Base-by-base conservation (phyloP, 495 filamentous ascomycete species). In the Jackrogersella multiformis region DNA sequence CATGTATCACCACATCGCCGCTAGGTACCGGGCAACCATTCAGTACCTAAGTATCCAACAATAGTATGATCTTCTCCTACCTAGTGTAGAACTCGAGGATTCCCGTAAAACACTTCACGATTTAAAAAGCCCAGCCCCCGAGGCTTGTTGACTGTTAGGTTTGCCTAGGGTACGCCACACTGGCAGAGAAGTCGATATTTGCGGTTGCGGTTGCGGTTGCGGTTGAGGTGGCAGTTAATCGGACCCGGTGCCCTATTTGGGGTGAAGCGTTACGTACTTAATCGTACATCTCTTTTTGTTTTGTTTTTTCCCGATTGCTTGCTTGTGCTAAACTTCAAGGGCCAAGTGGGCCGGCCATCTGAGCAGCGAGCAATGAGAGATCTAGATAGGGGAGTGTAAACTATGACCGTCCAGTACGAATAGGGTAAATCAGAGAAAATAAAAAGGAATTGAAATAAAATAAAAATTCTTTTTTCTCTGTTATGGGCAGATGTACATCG, bases 231-330 rank as follows among this genome's bases (percentile, higher is more conserved):
- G n/a, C 58, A 24, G 21, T 0, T 55, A 56, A 57, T 49, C 55
- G 66, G 60, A 15, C 55, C 60, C 55, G 60, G 38, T 20, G 42
- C 38, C 39, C 55, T 51, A 58, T 41, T 70, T 34, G 52, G 51
- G 55, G 52, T 53, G 52, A 57, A 18, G 51, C 62, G 44, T 61
- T 64, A 65, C 52, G 61, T 66, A 66, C 67, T 70, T 70, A 49
- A 57, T 46, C 45, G 53, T 56, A 59, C 55, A 69, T 64, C 48
- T 26, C n/a, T n/a, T n/a, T n/a, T n/a, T n/a, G n/a, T n/a, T n/a
- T n/a, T n/a, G n/a, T n/a, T n/a, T n/a, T 61, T 53, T 70, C 61
- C 57, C 51, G 56, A 62, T 58, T 70, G 61, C 61, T 66, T 58
- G 61, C 52, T 46, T 53, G 24, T 39, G 9, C 55, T 51, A 60